Percentiles rank a stretch among this genome's conserved stretches.
Evolutionary conservation across 768 basidiomycete genomes (phyloP).

Genomic region (Pulveroboletus sp.): DNA sequence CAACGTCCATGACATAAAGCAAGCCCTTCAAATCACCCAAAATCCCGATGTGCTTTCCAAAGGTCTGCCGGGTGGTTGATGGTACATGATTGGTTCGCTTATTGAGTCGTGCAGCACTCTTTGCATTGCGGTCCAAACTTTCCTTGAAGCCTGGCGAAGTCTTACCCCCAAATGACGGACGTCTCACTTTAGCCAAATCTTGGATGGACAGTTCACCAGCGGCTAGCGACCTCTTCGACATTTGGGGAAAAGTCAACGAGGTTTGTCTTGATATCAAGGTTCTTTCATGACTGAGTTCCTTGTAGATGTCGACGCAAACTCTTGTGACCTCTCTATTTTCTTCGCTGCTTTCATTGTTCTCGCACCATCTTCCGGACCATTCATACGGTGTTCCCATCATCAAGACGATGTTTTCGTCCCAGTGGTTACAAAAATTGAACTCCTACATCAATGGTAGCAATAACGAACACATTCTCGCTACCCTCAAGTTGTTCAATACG

Average conservation of each 20-base stretch:
- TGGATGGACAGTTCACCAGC: conserved; percentile 61
- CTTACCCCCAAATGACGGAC: conserved; percentile 53
- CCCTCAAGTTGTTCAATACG: conserved; percentile 58
- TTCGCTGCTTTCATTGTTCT: conserved; percentile 56
- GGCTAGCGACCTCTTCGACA: conserved; percentile 55
- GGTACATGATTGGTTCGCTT: background rate
- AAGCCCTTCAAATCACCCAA: conserved; percentile 13
- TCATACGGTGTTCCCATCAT: conserved; percentile 57
- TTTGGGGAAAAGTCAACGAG: conserved; percentile 54
- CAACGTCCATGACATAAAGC: conserved; percentile 23
- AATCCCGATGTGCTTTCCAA: conserved; percentile 17
- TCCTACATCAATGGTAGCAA: conserved; percentile 58
- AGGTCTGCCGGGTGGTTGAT: conserved; percentile 15
- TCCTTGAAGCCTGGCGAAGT: conserved; percentile 48
- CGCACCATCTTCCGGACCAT: conserved; percentile 68
- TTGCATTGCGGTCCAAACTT: conserved; percentile 52
- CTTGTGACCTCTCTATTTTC: conserved; percentile 53
- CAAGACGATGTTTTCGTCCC: conserved; percentile 52
- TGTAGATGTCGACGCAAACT: conserved; percentile 41
- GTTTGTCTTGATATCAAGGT: conserved; percentile 34
- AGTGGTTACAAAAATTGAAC: conserved; percentile 55
- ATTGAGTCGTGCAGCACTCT: conserved; percentile 35
- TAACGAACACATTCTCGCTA: conserved; percentile 61
- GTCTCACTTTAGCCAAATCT: conserved; percentile 53
- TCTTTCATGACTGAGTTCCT: background rate